Conservation (phyloP, 495 filamentous ascomycete genomes). For the Trichoderma parareesei region DNA sequence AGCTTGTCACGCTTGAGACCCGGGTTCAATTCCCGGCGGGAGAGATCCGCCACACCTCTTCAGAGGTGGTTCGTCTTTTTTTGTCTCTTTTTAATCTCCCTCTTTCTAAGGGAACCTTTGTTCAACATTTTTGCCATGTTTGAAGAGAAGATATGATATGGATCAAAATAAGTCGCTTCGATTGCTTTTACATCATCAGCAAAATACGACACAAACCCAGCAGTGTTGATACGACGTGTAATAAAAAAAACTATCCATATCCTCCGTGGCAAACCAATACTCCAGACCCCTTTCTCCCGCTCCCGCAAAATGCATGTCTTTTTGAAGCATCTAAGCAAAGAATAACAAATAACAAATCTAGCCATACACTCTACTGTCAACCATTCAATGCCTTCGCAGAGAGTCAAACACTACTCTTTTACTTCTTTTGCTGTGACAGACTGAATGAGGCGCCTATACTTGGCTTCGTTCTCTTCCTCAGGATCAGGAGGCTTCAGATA, state of each 20-base stretch:
- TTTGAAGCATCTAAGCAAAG: not conserved
- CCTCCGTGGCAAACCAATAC: constrained; percentile 1
- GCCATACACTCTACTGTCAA: not conserved
- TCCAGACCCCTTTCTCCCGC: constrained; percentile 7
- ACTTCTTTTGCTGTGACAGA: constrained; percentile 1
- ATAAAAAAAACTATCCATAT: not conserved
- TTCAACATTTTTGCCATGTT: not conserved
- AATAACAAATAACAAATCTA: not conserved
- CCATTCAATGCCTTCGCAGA: not conserved
- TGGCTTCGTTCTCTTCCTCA: constrained; percentile 8
- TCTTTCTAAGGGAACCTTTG: not conserved
- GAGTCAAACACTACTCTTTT: not conserved
- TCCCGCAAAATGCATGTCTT: not conserved
- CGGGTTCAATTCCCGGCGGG: constrained; percentile 14
- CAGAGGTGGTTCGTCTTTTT: constrained; percentile 9
- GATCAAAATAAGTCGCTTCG: no score
- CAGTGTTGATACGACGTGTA: not conserved
- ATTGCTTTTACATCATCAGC: no score
- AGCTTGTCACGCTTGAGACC: constrained; percentile 14
- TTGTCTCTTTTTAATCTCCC: not conserved
- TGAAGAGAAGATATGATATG: no score
- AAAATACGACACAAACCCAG: not conserved
- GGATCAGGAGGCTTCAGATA: constrained; percentile 4
- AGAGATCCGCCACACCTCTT: constrained; percentile 13
- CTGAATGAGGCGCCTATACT: constrained; percentile 10